Evolutionary conservation across 768 basidiomycete species (phyloP).

Genomic region (Flagelloscypha sp.): DNA sequence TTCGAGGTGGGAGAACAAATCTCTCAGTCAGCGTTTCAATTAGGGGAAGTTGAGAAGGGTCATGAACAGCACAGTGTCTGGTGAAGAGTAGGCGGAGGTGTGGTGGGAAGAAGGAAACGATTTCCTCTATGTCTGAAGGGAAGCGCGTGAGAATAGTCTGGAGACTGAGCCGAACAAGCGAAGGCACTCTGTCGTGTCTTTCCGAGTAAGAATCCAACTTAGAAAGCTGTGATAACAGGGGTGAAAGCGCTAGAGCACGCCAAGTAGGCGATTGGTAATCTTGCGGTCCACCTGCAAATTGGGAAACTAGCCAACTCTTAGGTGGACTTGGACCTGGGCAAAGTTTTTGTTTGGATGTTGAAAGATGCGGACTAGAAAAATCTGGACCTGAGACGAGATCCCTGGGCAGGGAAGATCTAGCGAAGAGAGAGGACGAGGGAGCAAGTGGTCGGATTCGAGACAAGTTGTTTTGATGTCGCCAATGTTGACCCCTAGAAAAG

Average conservation of each 20-base stretch:
- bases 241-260: slow-evolving; percentile 49
- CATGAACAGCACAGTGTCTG: slow-evolving; percentile 48
- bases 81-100: slow-evolving; percentile 55
- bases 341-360: neutral
- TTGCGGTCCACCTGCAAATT: slow-evolving; percentile 18
- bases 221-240: slow-evolving; percentile 33
- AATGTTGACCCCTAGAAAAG: no score
- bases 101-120: slow-evolving; percentile 43
- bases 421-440: no score
- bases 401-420: no score
- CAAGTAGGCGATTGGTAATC: slow-evolving; percentile 28
- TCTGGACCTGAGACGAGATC: neutral
- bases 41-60: slow-evolving; percentile 40
- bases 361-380: neutral
- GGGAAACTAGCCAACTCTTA: slow-evolving; percentile 44
- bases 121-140: slow-evolving; percentile 24
- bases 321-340: slow-evolving; percentile 47
- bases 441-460: no score
- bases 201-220: slow-evolving; percentile 4
- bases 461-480: no score
- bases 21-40: slow-evolving; percentile 55
- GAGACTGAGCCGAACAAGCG: slow-evolving; percentile 52
- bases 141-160: slow-evolving; percentile 33
- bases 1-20: slow-evolving; percentile 52
- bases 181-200: slow-evolving; percentile 29